Conservation (phyloP, 192 early-diverging fungal species). For the Spizellomyces punctatus region DNA sequence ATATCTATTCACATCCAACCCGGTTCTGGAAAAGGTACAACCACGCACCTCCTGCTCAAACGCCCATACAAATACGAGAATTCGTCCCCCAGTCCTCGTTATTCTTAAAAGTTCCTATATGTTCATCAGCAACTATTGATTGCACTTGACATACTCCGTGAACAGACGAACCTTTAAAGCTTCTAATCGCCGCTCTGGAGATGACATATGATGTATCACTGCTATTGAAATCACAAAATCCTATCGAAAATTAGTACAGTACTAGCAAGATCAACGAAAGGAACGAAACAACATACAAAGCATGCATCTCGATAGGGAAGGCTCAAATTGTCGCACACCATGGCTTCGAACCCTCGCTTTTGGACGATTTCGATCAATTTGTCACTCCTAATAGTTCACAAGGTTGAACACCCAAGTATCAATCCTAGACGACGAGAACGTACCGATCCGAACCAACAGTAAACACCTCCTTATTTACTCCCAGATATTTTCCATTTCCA, state of each 20-base stretch:
- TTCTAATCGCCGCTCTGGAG: slow-evolving; percentile 65
- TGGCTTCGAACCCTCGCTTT: slow-evolving; percentile 74
- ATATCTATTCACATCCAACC: no score
- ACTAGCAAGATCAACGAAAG: neutral
- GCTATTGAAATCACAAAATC: slow-evolving; percentile 96
- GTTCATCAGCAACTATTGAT: no score
- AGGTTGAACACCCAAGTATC: neutral
- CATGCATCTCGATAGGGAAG: slow-evolving; percentile 70
- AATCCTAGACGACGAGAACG: neutral
- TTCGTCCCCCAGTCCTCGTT: slow-evolving; percentile 65
- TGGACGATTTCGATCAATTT: slow-evolving; percentile 76
- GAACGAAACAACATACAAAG: slow-evolving; percentile 44
- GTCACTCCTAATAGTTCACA: slow-evolving; percentile 54
- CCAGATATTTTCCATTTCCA: slow-evolving; percentile 97
- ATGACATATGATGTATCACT: slow-evolving; percentile 92
- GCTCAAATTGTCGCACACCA: slow-evolving; percentile 78
- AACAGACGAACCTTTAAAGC: slow-evolving; percentile 63
- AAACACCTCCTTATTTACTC: slow-evolving; percentile 79
- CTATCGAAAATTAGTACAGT: slow-evolving; percentile 34
- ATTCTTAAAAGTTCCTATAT: slow-evolving; percentile 75
- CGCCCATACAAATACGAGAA: slow-evolving; percentile 95
- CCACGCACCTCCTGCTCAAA: slow-evolving; percentile 75
- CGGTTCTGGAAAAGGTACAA: neutral
- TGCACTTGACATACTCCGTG: no score
- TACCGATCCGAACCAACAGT: slow-evolving; percentile 87